phyloP scores from a whole-genome alignment of 2,329 filamentous ascomycete species.

The Huntiella moniliformis region DNA sequence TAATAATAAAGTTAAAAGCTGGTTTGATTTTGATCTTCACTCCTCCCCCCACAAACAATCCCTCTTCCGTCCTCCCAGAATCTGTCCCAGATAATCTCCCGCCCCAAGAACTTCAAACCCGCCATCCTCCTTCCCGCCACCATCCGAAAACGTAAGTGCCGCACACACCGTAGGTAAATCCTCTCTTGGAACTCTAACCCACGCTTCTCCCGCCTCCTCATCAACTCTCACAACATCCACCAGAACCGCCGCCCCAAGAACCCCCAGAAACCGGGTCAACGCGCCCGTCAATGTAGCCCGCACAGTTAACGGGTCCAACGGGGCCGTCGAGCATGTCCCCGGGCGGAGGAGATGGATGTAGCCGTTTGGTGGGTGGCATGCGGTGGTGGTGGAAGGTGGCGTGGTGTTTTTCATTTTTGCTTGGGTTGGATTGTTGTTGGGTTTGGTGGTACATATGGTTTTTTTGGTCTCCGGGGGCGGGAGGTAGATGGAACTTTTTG shows the following conservation, averaged over 20 bases:
- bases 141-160: constrained; percentile 44
- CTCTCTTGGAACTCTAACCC: constrained; percentile 44
- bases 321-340: constrained; percentile 8
- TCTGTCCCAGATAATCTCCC: constrained; percentile 44
- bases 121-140: constrained; percentile 24
- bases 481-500: no score
- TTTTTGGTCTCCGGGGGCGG: no score
- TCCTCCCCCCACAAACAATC: constrained; percentile 25
- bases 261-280: constrained; percentile 49
- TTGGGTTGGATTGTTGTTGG: no score
- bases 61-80: constrained; percentile 29
- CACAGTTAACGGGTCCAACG: constrained; percentile 42
- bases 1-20: background rate
- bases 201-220: constrained; percentile 27
- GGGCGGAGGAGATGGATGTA: constrained; percentile 28
- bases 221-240: constrained; percentile 51
- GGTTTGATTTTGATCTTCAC: background rate
- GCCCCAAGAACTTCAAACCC: constrained; percentile 36
- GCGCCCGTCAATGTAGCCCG: constrained; percentile 45
- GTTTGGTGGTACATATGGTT: no score
- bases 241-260: constrained; percentile 45
- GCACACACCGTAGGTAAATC: constrained; percentile 43
- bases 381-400: constrained; percentile 15
- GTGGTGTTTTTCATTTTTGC: constrained; percentile 15
- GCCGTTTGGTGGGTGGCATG: constrained; percentile 27